Percentiles rank a stretch among this genome's conserved stretches.
Conservation (phyloP, 495 filamentous ascomycete genomes). For the Podospora didyma region DNA sequence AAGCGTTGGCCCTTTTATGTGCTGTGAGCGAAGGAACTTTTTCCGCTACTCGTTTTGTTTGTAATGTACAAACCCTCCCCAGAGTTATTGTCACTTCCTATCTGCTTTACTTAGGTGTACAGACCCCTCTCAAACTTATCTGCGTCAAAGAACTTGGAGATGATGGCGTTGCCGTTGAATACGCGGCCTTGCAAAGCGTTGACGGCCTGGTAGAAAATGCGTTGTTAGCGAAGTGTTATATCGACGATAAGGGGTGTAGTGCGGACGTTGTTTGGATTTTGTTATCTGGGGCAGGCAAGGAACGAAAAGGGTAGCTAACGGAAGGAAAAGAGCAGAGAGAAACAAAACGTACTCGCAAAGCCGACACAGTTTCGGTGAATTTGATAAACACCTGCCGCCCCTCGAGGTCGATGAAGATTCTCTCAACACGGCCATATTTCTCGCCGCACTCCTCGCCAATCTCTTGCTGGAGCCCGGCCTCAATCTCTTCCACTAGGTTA, state of each 20-base stretch:
- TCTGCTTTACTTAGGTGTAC: constrained; percentile 41
- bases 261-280: no score
- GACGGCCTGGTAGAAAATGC: constrained; percentile 58
- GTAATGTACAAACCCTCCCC: no score
- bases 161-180: constrained; percentile 82
- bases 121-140: constrained; percentile 75
- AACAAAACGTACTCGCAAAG: constrained; percentile 62
- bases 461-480: constrained; percentile 79
- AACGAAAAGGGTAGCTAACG: no score
- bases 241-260: no score
- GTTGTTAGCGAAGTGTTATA: not conserved
- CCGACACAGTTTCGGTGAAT: constrained; percentile 77
- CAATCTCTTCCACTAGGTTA: constrained; percentile 60
- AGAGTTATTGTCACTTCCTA: not conserved
- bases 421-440: constrained; percentile 85
- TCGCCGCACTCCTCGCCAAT: constrained; percentile 89
- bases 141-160: constrained; percentile 70
- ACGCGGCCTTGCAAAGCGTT: constrained; percentile 78
- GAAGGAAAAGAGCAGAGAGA: not conserved
- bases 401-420: constrained; percentile 65
- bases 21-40: no score
- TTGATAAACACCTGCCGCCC: constrained; percentile 76
- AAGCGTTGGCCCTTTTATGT: no score
- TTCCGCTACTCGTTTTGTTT: no score
- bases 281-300: no score